phyloP scores from a whole-genome alignment of 1,284 basidiomycete species.

The Exobasidium rhododendri region DNA sequence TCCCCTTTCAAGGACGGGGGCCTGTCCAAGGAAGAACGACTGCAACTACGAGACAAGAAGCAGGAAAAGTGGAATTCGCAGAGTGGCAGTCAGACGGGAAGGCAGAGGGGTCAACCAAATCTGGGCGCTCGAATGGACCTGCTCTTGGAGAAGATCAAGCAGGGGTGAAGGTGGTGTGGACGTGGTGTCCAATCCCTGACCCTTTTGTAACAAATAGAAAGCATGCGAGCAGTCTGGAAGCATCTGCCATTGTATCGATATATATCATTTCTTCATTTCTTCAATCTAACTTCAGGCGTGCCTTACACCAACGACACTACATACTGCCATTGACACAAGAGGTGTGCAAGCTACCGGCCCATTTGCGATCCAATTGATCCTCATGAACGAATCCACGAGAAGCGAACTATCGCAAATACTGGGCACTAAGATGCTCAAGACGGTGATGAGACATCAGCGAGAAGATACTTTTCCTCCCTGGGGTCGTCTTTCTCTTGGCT shows the following conservation, averaged over 20 bases:
- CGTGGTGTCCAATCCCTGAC: too few species aligned
- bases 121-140: conserved; percentile 49
- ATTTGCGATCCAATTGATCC: not conserved
- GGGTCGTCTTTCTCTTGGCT: not conserved
- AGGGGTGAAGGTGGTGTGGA: not conserved
- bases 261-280: too few species aligned
- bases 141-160: conserved; percentile 49
- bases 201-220: too few species aligned
- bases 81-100: conserved; percentile 37
- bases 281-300: too few species aligned
- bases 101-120: conserved; percentile 49
- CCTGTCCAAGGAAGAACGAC: conserved; percentile 8
- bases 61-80: conserved; percentile 45
- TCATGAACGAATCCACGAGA: not conserved
- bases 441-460: not conserved
- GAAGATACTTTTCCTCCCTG: not conserved
- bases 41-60: conserved; percentile 25
- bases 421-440: not conserved
- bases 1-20: conserved; percentile 1
- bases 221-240: too few species aligned
- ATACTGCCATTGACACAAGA: too few species aligned
- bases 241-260: too few species aligned
- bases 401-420: not conserved
- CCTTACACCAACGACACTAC: too few species aligned
- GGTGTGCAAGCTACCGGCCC: not conserved